Evolutionary conservation across 1,139 yeast genomes (phyloP), one percentile per base, ranked within the genome.

Genomic region (Blastobotrys capitulatus): DNA sequence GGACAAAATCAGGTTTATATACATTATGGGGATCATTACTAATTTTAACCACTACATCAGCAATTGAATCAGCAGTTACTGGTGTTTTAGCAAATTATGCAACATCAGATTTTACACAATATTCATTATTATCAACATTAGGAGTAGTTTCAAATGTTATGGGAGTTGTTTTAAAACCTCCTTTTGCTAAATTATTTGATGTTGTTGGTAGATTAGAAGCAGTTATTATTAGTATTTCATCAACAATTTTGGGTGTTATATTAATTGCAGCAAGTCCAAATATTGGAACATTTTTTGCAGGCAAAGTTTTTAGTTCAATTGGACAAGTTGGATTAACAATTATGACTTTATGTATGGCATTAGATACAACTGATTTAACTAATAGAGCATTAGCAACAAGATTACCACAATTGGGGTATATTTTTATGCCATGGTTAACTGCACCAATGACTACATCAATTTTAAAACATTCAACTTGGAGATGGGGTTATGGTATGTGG

Each of bases 401-500:
- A 46, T 52, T 71, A 22, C 73, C 73, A 15, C 55, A 57, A 41
- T 38, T 59, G 35, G 8, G 52, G 18, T 53, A 42, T 44, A 25
- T 54, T 19, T 49, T 51, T 34, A 49, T 48, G 9, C 53, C 56
- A 9, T 54, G 53, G 54, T 16, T 44, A 2, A 52, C 50, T 1
- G 55, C 47, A 10, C 57, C 55, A n/a, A 42, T 54, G 43, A 54
- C 57, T 19, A 51, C 47, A 3, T 46, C 53, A 1, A 46, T 57
- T 34, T 47, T 57, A 19, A 47, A 51, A 12, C 48, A 48, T 40
- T 51, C 55, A 16, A 49, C 55, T 39, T 83, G 90, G 90, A 72
- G 77, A 41, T 83, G 82, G 78, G 80, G 82, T 55, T 79, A 82
- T 57, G 88, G 83, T 38, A 82, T 83, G 76, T 83, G 86, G 85